Evolutionary conservation across 169 alveolate genomes (phyloP), one percentile per base, ranked within the genome.

Genomic region (Neospora caninum): DNA sequence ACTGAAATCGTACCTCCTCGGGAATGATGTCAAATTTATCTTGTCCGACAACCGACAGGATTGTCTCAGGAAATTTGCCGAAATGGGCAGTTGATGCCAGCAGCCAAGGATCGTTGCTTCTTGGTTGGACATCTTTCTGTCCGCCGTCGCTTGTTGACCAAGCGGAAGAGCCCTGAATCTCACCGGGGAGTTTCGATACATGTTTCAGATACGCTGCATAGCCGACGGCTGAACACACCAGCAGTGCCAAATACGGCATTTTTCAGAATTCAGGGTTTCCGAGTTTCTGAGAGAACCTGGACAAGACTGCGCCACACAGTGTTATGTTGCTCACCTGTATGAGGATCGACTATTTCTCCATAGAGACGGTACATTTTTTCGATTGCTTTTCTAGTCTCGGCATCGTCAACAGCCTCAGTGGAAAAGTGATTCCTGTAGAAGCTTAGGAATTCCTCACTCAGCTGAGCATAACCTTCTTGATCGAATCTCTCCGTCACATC

Each of bases 31-130:
- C 34, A 4, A 73, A 80, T 42, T 27, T 34, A 2, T 41, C 92
- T 41, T 10, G n/a, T 2, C 83, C 88, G 27, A 92, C 53, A 29
- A 82, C 31, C 29, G 54, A 64, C 67, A 16, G 13, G 41, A 93
- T 39, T 29, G 49, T 83, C 41, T 53, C 92, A 4, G 78, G 54
- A 43, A 93, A 93, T 67, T 93, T 93, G 6, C 95, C 95, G 91
- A 80, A 80, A 83, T 93, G 95, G 20, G 95, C 95, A 29, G 95
- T 93, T n/a, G 93, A 58, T 43, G 83, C 91, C 43, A 39, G 43
- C 45, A 92, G 69, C 43, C 54, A 67, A 2, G 82, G 80, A 38
- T 84, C 27, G 10, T 41, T n/a, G 25, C 73, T 39, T 38, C 39
- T 43, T 0, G 67, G 91, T 2, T 1, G 0, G 7, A 41, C 25